Evolutionary conservation across 2,329 filamentous ascomycete species (phyloP).

Genomic region (Penicillium occitanis): DNA sequence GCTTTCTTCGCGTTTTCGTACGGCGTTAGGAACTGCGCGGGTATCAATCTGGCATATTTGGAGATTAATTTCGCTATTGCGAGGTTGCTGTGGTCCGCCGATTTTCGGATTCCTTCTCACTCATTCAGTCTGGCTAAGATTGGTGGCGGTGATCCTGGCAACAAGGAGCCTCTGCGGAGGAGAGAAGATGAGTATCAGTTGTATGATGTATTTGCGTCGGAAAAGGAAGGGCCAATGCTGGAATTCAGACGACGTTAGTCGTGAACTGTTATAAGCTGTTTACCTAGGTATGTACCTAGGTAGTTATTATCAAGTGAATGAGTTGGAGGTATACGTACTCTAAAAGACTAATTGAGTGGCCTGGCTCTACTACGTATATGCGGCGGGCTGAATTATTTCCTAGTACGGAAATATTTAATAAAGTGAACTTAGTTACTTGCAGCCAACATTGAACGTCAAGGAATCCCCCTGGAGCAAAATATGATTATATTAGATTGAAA

Average conservation of each 20-base stretch:
- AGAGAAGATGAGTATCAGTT: slow-evolving; percentile 18
- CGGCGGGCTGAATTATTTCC: not conserved
- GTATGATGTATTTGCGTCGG: slow-evolving; percentile 17
- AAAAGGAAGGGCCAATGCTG: slow-evolving; percentile 18
- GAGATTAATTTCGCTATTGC: not conserved
- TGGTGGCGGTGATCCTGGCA: slow-evolving; percentile 1
- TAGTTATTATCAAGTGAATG: not conserved
- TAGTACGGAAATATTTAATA: not conserved
- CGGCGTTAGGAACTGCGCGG: not conserved
- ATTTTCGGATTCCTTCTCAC: slow-evolving; percentile 2
- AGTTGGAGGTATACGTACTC: not conserved
- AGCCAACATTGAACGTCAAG: not conserved
- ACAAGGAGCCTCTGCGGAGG: slow-evolving; percentile 11
- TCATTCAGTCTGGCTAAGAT: not conserved
- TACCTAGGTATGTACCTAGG: too few species aligned
- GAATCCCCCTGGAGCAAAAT: not conserved
- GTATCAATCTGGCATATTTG: not conserved
- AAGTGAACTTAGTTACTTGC: not conserved
- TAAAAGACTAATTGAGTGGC: not conserved
- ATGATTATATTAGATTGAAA: not conserved
- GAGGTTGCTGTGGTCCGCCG: slow-evolving; percentile 10
- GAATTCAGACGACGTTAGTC: slow-evolving; percentile 8
- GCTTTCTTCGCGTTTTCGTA: not conserved
- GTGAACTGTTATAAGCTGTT: not conserved
- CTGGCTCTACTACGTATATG: not conserved